Evolutionary conservation across 495 filamentous ascomycete genomes (phyloP), one percentile per base, ranked within the genome.

Genomic region (Neohortaea acidophila): DNA sequence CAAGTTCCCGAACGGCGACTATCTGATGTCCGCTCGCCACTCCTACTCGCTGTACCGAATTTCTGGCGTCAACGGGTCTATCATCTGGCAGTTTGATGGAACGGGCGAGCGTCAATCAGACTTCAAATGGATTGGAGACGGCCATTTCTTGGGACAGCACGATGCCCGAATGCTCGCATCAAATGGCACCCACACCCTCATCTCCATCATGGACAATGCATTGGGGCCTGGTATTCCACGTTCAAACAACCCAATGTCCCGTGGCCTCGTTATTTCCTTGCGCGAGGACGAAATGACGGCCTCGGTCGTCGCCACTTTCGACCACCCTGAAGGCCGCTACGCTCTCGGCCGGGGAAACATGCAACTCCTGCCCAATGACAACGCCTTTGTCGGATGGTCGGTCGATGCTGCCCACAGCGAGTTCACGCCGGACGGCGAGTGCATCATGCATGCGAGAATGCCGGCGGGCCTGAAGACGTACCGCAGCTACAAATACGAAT

Each of bases 71-170:
- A 38, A 44, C 38, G 38, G 45, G 1, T 15, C 30, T 21, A 38
- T 46, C 23, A 39, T 52, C 11, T 52, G 49, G 49, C 35, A 29
- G 0, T 28, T 52, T 13, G 41, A 31, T 18, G 42, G 42, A 10
- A 13, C 13, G 14, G 45, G 36, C 21, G 45, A 41, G 17, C 4
- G 19, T 14, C 6, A 22, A 22, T 29, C 19, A 29, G 44, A 40
- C 36, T 32, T 39, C 36, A 22, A 12, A 4, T 2, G 14, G 19
- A 28, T 13, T 41, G 3, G 23, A 19, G 14, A 4, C 3, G n/a
- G 13, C 11, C 11, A 15, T 11, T 43, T 43, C 41, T 28, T 33
- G 9, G 24, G 32, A 2, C 41, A 43, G 24, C 41, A 43, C 18
- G 19, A 43, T 19, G 33, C 24, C 17, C 41, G 41, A 8, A 21